Evolutionary conservation across 148 eudicot species (phyloP).

Genomic region (Silene latifolia): DNA sequence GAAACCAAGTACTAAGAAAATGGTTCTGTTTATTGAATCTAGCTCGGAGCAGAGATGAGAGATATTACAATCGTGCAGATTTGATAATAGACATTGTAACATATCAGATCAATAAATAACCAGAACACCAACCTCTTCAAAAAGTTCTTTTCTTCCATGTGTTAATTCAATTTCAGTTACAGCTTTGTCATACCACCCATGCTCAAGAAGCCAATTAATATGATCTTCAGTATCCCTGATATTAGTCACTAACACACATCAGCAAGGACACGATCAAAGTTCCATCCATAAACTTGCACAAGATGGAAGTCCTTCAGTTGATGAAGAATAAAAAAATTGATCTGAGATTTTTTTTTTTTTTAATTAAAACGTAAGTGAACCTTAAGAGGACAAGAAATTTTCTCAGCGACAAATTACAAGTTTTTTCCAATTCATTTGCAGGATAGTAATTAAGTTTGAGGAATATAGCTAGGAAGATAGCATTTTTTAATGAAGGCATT

Average conservation of each 20-base stretch:
- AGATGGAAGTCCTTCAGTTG: neutral
- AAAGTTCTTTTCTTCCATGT: constrained; percentile 80
- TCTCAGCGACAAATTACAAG: too few species aligned
- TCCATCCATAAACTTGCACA: neutral
- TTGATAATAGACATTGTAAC: neutral
- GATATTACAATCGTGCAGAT: neutral
- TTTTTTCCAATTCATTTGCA: too few species aligned
- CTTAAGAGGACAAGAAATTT: too few species aligned
- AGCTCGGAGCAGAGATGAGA: neutral
- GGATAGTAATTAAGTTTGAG: too few species aligned
- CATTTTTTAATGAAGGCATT: neutral
- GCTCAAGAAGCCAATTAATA: constrained; percentile 96
- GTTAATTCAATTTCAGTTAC: constrained; percentile 90
- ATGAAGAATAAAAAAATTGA: neutral
- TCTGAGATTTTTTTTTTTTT: neutral
- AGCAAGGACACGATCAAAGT: constrained; percentile 2
- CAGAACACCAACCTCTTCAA: constrained; percentile 66
- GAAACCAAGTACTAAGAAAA: neutral
- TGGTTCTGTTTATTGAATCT: neutral
- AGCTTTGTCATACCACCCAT: constrained; percentile 94
- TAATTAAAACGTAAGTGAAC: too few species aligned
- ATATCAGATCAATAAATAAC: neutral
- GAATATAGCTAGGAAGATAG: too few species aligned
- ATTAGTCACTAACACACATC: constrained; percentile 18
- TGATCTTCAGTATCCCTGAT: constrained; percentile 96